These are phyloP conservation scores for Fusarium goolgardi DNA, from an alignment of 2,329 filamentous ascomycete genomes.

Conservation along the genomic window DNA sequence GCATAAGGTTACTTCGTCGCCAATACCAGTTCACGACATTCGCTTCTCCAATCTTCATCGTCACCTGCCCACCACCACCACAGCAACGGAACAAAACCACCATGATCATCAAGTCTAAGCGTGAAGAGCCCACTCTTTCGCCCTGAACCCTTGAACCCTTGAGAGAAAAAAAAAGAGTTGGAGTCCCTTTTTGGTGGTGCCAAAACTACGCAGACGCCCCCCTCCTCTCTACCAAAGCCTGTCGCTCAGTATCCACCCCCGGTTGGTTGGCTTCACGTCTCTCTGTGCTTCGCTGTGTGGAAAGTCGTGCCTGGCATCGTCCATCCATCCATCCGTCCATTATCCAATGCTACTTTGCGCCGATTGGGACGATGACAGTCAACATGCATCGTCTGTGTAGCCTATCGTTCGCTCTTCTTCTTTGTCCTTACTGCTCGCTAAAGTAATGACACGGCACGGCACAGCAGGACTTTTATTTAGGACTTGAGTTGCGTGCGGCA, in stretches of 20 bases:
- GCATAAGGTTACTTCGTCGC: slow-evolving; percentile 8
- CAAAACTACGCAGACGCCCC: slow-evolving; percentile 27
- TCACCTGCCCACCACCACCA: slow-evolving; percentile 37
- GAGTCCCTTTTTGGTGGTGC: background rate
- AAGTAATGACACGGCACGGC: slow-evolving; percentile 22
- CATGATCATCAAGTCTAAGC: slow-evolving; percentile 17
- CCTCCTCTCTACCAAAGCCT: background rate
- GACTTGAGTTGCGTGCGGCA: slow-evolving; percentile 19
- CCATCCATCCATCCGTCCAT: slow-evolving; percentile 32
- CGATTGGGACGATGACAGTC: slow-evolving; percentile 40
- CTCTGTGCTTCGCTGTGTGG: slow-evolving; percentile 23
- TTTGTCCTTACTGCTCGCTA: slow-evolving; percentile 11
- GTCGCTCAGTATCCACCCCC: slow-evolving; percentile 14
- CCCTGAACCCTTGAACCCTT: slow-evolving; percentile 31
- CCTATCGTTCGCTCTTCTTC: background rate
- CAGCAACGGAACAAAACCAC: slow-evolving; percentile 11
- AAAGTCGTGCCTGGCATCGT: slow-evolving; percentile 43
- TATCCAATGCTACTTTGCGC: slow-evolving; percentile 39
- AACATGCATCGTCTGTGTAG: slow-evolving; percentile 26
- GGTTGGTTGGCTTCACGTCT: slow-evolving; percentile 15
- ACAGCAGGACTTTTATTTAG: slow-evolving; percentile 12
- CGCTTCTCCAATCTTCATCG: slow-evolving; percentile 10
- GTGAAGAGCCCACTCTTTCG: slow-evolving; percentile 29
- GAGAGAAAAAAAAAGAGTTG: slow-evolving; percentile 12
- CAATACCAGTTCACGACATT: slow-evolving; percentile 5